phyloP scores from a whole-genome alignment of 306 rosid genomes.

The Rosa rugosa region DNA sequence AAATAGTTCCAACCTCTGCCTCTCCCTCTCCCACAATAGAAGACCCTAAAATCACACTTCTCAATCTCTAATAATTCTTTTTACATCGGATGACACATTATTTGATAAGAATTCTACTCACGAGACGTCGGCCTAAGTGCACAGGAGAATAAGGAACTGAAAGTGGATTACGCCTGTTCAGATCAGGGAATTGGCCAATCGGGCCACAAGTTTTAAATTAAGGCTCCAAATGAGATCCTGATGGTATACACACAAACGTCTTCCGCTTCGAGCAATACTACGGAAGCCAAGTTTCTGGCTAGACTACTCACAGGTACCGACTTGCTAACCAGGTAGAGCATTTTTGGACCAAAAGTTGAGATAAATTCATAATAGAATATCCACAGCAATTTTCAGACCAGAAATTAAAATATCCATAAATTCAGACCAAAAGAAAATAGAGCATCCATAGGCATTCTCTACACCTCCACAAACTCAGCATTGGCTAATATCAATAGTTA shows the following conservation, averaged over 20 bases:
- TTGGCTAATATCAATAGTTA: neutral
- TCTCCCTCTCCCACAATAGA: too few relatives aligned
- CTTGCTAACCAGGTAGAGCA: neutral
- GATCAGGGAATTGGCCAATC: neutral
- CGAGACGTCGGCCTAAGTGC: neutral
- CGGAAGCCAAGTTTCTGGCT: neutral
- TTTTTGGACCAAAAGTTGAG: neutral
- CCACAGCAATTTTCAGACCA: neutral
- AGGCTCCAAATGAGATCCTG: neutral
- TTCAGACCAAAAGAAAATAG: neutral
- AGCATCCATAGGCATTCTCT: neutral
- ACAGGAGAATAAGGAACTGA: neutral
- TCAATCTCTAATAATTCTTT: neutral
- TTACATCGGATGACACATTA: neutral
- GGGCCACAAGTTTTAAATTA: neutral
- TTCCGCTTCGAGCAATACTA: neutral
- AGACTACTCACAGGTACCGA: neutral
- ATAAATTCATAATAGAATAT: neutral
- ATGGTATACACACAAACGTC: neutral
- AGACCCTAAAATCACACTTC: too few relatives aligned
- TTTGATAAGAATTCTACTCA: neutral
- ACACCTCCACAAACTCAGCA: neutral
- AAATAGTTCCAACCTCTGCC: too few relatives aligned
- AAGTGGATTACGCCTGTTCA: neutral
- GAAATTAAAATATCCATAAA: too few relatives aligned